phyloP scores from a whole-genome alignment of 2,329 filamentous ascomycete species.

The Leptographium procerum region DNA sequence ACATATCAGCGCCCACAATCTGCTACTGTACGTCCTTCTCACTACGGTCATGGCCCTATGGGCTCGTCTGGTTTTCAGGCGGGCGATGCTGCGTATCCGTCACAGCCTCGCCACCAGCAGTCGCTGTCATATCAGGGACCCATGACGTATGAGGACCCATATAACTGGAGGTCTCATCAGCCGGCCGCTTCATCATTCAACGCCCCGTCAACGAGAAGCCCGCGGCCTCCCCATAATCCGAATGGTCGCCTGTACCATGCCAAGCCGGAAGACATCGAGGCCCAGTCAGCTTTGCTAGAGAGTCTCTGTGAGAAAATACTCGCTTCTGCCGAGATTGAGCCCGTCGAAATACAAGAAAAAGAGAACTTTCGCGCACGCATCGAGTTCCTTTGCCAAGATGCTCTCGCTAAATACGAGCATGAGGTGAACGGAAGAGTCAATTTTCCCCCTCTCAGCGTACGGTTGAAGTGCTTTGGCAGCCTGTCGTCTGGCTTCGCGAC shows the following conservation, averaged over 20 bases:
- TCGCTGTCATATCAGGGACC: slow-evolving; percentile 22
- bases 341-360: slow-evolving; percentile 55
- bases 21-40: slow-evolving; percentile 18
- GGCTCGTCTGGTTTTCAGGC: slow-evolving; percentile 5
- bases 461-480: slow-evolving; percentile 71
- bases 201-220: slow-evolving; percentile 7
- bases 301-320: slow-evolving; percentile 37
- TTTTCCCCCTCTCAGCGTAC: slow-evolving; percentile 46
- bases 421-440: slow-evolving; percentile 25
- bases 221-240: slow-evolving; percentile 4
- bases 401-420: slow-evolving; percentile 42
- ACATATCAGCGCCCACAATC: slow-evolving; percentile 21
- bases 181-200: slow-evolving; percentile 11
- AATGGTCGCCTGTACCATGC: slow-evolving; percentile 17
- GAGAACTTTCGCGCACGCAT: slow-evolving; percentile 56
- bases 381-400: slow-evolving; percentile 51
- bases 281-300: slow-evolving; percentile 38
- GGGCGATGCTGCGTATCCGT: slow-evolving; percentile 9
- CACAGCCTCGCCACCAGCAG: slow-evolving; percentile 19
- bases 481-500: slow-evolving; percentile 77
- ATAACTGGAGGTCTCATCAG: slow-evolving; percentile 18
- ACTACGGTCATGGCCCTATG: slow-evolving; percentile 14
- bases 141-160: slow-evolving; percentile 12
- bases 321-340: slow-evolving; percentile 48
- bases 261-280: slow-evolving; percentile 33